Conservation (phyloP, 108 stramenopile species). For the Cyclotella cryptica region DNA sequence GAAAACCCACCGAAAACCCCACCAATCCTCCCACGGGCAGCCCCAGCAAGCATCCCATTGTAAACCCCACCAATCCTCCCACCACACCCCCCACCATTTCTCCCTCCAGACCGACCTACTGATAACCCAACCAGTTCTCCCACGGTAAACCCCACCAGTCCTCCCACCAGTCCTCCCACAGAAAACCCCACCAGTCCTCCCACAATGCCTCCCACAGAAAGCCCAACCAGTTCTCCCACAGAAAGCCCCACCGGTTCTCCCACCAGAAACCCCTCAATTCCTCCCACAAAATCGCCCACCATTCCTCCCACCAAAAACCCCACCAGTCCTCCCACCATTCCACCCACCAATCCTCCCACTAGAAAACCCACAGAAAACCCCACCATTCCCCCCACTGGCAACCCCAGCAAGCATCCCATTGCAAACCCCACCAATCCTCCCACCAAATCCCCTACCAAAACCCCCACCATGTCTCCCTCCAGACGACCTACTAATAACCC, state of each 20-base stretch:
- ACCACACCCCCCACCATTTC: background rate
- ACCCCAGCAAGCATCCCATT: background rate
- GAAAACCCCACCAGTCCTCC: background rate
- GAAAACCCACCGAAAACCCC: background rate
- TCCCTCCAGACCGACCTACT: background rate
- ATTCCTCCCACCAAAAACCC: background rate
- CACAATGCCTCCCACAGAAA: no score
- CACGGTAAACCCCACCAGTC: background rate
- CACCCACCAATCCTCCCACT: no score
- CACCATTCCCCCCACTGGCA: background rate
- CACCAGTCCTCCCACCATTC: background rate
- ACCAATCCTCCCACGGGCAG: background rate
- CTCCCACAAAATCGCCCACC: background rate
- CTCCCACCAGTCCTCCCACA: background rate
- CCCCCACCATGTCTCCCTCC: background rate
- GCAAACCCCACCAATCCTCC: background rate
- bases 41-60: background rate
- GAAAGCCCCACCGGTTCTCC: background rate
- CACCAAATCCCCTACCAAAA: background rate
- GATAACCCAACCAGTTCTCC: background rate
- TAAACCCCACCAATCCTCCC: background rate
- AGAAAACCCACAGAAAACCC: no score
- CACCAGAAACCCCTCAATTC: background rate
- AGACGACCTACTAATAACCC: no score
- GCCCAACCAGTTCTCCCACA: background rate